A percentile compares a stretch with the other conserved stretches of the same genome.
These are phyloP conservation scores for Fonsecaea monophora DNA, from an alignment of 2,329 filamentous ascomycete species.

Conservation along the genomic window DNA sequence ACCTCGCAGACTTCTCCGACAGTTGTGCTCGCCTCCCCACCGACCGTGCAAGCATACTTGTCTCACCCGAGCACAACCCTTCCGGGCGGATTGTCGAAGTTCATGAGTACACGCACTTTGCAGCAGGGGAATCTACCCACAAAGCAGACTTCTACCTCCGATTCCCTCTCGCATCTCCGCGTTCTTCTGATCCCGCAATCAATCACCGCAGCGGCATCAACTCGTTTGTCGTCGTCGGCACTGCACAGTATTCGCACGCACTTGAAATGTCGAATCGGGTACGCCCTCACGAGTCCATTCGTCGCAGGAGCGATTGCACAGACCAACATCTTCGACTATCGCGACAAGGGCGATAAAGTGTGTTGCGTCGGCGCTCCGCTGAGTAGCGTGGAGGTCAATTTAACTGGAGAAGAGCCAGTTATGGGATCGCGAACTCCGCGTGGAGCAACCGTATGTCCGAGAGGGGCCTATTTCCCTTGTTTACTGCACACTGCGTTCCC, in stretches of 20 bases:
- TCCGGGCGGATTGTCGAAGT: conserved; percentile 28
- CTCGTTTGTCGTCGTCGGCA: conserved; percentile 70
- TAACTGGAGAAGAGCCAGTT: conserved; percentile 53
- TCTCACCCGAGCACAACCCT: conserved; percentile 60
- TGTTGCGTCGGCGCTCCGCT: conserved; percentile 78
- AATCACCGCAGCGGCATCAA: conserved; percentile 64
- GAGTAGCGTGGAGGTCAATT: conserved; percentile 77
- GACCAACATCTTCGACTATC: conserved; percentile 86
- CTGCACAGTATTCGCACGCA: conserved; percentile 84
- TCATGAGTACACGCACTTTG: conserved; percentile 58
- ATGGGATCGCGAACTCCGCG: conserved; percentile 51
- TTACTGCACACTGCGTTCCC: conserved; percentile 8
- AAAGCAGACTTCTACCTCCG: conserved; percentile 60
- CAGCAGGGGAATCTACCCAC: conserved; percentile 63
- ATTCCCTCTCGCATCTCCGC: conserved; percentile 71
- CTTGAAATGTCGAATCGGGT: conserved; percentile 78
- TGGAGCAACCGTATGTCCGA: conserved; percentile 65
- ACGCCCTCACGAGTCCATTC: conserved; percentile 79
- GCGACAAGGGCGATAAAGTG: conserved; percentile 56
- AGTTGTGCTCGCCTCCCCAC: conserved; percentile 68
- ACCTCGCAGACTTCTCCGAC: conserved; percentile 70
- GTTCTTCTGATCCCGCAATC: conserved; percentile 81
- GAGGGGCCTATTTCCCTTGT: not conserved
- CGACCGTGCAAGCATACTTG: conserved; percentile 67
- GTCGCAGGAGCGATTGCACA: conserved; percentile 92